Base-by-base conservation (phyloP, 2,329 filamentous ascomycete genomes). In the Cladophialophora bantiana region DNA sequence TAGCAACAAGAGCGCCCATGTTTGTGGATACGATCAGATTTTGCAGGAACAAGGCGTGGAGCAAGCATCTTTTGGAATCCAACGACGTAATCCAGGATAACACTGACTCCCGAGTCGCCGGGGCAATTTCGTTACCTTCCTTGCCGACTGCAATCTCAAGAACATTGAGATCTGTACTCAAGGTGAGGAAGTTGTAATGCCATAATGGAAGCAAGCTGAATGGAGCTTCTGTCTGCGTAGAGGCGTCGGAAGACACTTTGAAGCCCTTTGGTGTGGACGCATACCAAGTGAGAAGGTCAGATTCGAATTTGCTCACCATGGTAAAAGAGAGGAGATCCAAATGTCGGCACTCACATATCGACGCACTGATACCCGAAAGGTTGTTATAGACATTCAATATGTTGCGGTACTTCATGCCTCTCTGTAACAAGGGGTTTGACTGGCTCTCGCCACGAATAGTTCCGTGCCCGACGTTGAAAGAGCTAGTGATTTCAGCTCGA, bases 151-250 rank as follows among this genome's bases (percentile, higher is more conserved):
- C 65, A n/a, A 55, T 31, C 45, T 68, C 65, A 12, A 68, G 40
- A 12, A 45, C 20, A 50, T 65, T 20, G 13, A 66, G 45, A 68
- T 62, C 10, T 62, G 62, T 58, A 13, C 42, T 65, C 50, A 68
- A 34, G 0, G 62, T 38, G n/a, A 68, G 62, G 52, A 65, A 68
- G 13, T 53, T 59, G 36, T 63, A 59, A 20, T 65, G 62, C 66
- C 66, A 68, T 15, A 68, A 38, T 13, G 66, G 66, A 13, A 62
- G 35, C 35, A 68, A 40, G 42, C 62, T 65, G 53, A 65, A 68
- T 4, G 66, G 66, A n/a, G 36, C 7, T 32, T 63, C 55, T 20
- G 52, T 38, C 20, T 57, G 50, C 13, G 20, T 40, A 1, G 48
- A 57, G 26, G 31, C 34, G n/a, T 60, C 55, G 26, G 18, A 48